Evolutionary conservation across 305 asterid genomes (phyloP), one percentile per base, ranked within the genome.

Genomic region (Lippia alba): DNA sequence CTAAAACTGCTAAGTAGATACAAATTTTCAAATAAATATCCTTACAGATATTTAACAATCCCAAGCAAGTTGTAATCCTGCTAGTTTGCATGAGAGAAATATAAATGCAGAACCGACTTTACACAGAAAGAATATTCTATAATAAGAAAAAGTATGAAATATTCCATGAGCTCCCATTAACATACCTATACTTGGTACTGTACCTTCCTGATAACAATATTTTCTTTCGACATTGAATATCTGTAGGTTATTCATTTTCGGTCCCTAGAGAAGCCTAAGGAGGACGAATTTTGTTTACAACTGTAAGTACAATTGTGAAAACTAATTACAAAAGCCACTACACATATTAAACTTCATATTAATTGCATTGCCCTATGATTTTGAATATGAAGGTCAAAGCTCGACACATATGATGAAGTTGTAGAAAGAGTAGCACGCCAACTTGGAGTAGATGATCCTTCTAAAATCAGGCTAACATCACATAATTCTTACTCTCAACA

Each of bases 401-500:
- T 79, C 70, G 78, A 76, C 71, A 79, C 90, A 7, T 87, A 87
- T 61, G 92, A 87, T 76, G 88, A 85, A 41, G 89, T 87, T 59
- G 88, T 81, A 49, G 79, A 70, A 80, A 79, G 68, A 76, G 81
- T 85, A 66, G 90, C 90, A 34, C 74, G 30, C 34, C 83, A 67
- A 44, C 90, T 83, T 69, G 71, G 77, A 66, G 70, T 85, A 69
- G 82, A 81, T 12, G 90, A 87, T 81, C 85, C 88, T 54, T 74
- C 88, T 46, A 87, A 83, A 74, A 87, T 87, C 66, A 76, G 92
- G 81, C 90, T 87, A 56, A 87, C 92, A 15, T 67, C 90, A 59
- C 85, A 84, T 55, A 78, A 80, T 74, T 56, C 77, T 14, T 80
- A 76, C 78, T 73, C 85, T 71, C 85, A 82, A 74, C 90, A 78